These are phyloP conservation scores for Entamoeba moshkovskii DNA, from an alignment of 208 protist genomes.

Conservation along the genomic window DNA sequence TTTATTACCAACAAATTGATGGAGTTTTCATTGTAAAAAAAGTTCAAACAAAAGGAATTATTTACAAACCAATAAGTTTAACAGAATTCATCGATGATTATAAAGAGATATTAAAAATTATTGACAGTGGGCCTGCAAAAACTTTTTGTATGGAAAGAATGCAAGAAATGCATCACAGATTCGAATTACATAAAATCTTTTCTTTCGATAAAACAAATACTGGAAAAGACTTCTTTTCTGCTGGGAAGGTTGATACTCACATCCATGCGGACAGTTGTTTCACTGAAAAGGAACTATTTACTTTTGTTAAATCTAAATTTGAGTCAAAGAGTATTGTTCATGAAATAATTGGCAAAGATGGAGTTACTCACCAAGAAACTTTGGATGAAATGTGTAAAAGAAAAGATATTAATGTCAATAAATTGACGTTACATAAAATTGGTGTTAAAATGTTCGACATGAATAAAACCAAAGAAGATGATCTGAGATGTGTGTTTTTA, in stretches of 20 bases:
- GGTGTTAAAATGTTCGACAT: slow-evolving; percentile 7
- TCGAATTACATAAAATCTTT: background rate
- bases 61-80: background rate
- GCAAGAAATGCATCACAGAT: background rate
- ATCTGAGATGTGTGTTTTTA: slow-evolving; percentile 7
- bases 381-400: slow-evolving; percentile 7
- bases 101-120: background rate
- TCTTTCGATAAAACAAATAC: background rate
- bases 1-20: background rate
- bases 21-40: background rate
- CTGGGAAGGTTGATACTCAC: slow-evolving; percentile 84
- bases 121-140: background rate
- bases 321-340: slow-evolving; percentile 42
- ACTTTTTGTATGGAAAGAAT: background rate
- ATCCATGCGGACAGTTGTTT: slow-evolving; percentile 79
- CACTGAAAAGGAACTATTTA: slow-evolving; percentile 69
- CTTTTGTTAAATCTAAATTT: slow-evolving; percentile 68
- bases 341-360: background rate
- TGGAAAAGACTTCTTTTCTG: slow-evolving; percentile 25
- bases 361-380: slow-evolving; percentile 22
- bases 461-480: background rate
- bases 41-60: too few relatives aligned
- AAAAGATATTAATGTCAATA: slow-evolving; percentile 16
- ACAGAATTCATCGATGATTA: background rate
- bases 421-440: slow-evolving; percentile 37